phyloP scores from a whole-genome alignment of 208 protist species.

The Lotmaria passim region DNA sequence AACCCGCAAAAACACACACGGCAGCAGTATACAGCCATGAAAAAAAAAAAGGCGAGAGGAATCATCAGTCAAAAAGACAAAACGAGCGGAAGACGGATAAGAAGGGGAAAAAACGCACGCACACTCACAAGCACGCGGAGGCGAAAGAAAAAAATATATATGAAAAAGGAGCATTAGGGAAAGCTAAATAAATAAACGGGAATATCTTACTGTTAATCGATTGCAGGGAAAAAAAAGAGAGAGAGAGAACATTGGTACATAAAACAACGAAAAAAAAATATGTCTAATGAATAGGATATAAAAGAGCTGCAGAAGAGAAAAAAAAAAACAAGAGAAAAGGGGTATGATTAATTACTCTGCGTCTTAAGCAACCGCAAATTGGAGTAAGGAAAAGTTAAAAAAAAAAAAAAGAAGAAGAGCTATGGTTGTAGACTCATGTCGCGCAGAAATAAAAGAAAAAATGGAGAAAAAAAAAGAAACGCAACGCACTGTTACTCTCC shows the following conservation, averaged over 20 bases:
- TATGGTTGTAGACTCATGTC: not conserved
- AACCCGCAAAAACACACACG: not conserved
- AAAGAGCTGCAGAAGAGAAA: not conserved
- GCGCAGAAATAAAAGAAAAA: too few species aligned
- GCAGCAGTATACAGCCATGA: not conserved
- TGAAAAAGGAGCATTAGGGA: too few species aligned
- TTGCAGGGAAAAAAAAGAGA: too few species aligned
- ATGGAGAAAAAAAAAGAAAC: too few species aligned
- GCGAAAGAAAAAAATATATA: not conserved
- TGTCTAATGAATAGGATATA: too few species aligned
- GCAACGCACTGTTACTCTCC: too few species aligned
- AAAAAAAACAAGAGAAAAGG: not conserved
- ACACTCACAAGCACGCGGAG: not conserved
- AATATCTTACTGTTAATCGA: too few species aligned
- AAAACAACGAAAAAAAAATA: too few species aligned
- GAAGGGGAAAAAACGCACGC: not conserved
- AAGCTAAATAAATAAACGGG: too few species aligned
- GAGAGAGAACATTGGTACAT: too few species aligned
- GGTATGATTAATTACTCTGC: too few species aligned
- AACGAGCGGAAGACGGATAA: not conserved
- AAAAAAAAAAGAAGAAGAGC: not conserved
- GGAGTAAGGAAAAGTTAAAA: not conserved
- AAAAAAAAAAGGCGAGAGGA: slow-evolving; percentile 16
- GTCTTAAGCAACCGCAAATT: too few species aligned
- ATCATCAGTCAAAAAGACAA: slow-evolving; percentile 1